Base-by-base conservation (phyloP, 1,284 basidiomycete species). In the Irpex lacteus region DNA sequence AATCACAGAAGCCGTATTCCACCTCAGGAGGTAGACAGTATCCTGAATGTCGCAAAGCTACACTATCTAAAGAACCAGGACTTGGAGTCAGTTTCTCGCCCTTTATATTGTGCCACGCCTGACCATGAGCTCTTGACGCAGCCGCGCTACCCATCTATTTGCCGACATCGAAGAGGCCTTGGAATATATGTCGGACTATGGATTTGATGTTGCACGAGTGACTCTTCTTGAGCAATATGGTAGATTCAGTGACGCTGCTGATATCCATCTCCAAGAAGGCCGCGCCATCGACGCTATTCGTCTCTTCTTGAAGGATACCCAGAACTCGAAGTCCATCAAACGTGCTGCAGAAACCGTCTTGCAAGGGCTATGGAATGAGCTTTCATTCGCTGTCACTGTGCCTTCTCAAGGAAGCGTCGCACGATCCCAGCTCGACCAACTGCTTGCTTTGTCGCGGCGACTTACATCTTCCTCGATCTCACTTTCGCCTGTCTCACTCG, bases 161-260 rank as follows among this genome's bases (percentile, higher is more conserved):
- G 66, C 74, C 0, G 77, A 80, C 0, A 71, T 77, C 0, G 83
- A 90, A 21, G 84, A 88, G 9, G 78, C 81, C 15, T 65, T 89
- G 6, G 81, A 85, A 52, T 91, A 86, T 65, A 78, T 87, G 55
- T 82, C 87, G 62, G 81, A 85, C 11, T 82, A 80, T 58, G 82
- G 81, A 21, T 76, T 91, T 4, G 82, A 86, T 63, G 68, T 81
- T 13, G 81, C 83, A 9, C 81, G 77, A n/a, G 83, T 82, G 0
- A 71, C 72, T 0, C 70, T 89, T 6, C 77, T 90, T n/a, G 78
- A 82, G 57, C 71, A 76, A 4, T 74, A 80, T 3, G 81, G 80
- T 4, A 74, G 78, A 64, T 78, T 74, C 54, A 63, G 70, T 0
- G 85, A 89, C 36, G 88, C 88, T 0, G 88, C 87, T 0, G 78